Conservation (phyloP, 108 stramenopile genomes). For the Stephanodiscus triporus region DNA sequence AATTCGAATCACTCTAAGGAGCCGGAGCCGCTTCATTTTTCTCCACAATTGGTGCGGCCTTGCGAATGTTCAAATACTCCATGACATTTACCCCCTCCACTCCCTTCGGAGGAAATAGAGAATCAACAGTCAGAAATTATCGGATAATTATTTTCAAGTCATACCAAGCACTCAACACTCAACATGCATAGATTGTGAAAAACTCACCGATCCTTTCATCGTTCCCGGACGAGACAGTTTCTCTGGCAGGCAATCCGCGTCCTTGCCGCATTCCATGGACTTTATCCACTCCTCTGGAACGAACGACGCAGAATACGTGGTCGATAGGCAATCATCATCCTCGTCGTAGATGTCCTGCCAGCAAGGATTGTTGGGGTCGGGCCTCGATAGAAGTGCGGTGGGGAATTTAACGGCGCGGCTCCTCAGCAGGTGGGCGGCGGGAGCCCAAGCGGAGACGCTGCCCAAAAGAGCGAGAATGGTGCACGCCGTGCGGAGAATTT, state of each 20-base stretch:
- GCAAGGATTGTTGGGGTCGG: conserved; percentile 46
- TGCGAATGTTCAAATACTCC: conserved; percentile 50
- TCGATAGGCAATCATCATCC: conserved; percentile 51
- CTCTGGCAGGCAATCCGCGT: conserved; percentile 51
- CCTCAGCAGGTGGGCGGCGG: conserved; percentile 4
- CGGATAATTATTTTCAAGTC: neutral
- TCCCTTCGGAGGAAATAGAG: conserved; percentile 12
- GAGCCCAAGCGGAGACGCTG: conserved; percentile 11
- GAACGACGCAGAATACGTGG: conserved; percentile 46
- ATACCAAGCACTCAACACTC: too few species aligned
- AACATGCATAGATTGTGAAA: neutral
- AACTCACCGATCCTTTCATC: conserved; percentile 30
- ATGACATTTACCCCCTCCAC: conserved; percentile 54
- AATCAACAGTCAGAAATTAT: neutral
- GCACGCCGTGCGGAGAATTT: neutral
- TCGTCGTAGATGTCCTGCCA: conserved; percentile 54
- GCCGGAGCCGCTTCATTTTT: conserved; percentile 5
- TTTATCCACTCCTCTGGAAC: conserved; percentile 57
- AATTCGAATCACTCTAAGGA: neutral
- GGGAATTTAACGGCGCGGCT: conserved; percentile 5
- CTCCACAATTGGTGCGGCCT: conserved; percentile 34
- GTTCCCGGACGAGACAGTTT: conserved; percentile 44
- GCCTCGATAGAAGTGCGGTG: conserved; percentile 18
- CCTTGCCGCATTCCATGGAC: conserved; percentile 51
- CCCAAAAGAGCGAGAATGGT: conserved; percentile 12